A percentile compares a stretch with the other conserved stretches of the same genome.
Conservation (phyloP, 164 flowering plant genomes). For the Aristolochia californica region DNA sequence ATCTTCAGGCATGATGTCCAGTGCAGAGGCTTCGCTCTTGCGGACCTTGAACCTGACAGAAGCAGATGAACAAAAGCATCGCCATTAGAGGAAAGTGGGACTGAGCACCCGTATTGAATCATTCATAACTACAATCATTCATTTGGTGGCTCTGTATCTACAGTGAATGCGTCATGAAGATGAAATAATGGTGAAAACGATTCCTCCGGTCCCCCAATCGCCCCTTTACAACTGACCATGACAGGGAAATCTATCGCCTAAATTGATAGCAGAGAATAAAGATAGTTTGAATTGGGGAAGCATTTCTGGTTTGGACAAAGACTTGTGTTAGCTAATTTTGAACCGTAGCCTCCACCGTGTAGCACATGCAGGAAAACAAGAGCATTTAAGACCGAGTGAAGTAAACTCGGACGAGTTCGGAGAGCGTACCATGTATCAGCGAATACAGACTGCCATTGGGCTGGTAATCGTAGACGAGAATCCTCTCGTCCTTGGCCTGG, state of each 20-base stretch:
- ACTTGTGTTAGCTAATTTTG: too few relatives aligned
- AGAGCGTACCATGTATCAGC: constrained; percentile 64
- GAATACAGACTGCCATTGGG: constrained; percentile 88
- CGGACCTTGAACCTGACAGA: constrained; percentile 65
- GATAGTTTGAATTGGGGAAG: too few relatives aligned
- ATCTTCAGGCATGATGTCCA: constrained; percentile 98
- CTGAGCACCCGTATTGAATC: neutral
- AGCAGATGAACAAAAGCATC: neutral
- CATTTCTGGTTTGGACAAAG: too few relatives aligned
- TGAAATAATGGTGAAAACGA: too few relatives aligned
- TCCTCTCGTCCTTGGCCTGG: constrained; percentile 78
- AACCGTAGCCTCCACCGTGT: too few relatives aligned
- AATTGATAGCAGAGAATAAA: too few relatives aligned
- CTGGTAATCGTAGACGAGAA: constrained; percentile 76
- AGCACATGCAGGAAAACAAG: neutral
- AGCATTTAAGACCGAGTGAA: neutral
- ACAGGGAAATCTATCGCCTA: too few relatives aligned
- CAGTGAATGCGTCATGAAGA: too few relatives aligned
- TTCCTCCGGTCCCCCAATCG: too few relatives aligned
- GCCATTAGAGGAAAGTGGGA: neutral
- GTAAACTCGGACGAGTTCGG: neutral
- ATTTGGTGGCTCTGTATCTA: too few relatives aligned
- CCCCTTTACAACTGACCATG: too few relatives aligned
- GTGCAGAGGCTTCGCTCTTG: constrained; percentile 84
- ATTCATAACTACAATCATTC: neutral